A percentile compares a stretch with the other conserved stretches of the same genome.
These are phyloP conservation scores for Candida nanaspora DNA, from an alignment of 805 yeast species.

Conservation along the genomic window DNA sequence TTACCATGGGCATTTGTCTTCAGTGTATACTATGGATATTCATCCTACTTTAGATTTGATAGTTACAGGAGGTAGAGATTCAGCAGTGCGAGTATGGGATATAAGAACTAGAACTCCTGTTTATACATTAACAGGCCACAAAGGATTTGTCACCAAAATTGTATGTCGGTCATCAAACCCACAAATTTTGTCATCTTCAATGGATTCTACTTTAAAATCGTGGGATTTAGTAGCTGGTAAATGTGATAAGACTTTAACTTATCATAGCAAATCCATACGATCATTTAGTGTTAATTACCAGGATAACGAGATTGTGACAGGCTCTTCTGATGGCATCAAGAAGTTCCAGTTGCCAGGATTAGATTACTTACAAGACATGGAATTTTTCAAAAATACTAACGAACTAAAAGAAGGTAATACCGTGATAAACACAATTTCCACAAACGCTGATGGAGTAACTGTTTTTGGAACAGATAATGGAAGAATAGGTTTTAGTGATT, in stretches of 20 bases:
- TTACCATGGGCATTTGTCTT: conserved; percentile 91
- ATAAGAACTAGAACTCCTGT: conserved; percentile 71
- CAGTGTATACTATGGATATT: conserved; percentile 73
- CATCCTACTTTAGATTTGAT: conserved; percentile 85
- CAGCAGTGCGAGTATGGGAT: conserved; percentile 89
- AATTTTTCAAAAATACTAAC: conserved; percentile 37
- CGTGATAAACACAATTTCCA: conserved; percentile 62
- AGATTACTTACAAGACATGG: conserved; percentile 44
- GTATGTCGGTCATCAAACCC: conserved; percentile 69
- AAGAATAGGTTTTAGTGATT: conserved; percentile 67
- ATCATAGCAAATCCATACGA: conserved; percentile 78
- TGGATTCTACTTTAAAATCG: conserved; percentile 78
- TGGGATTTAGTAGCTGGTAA: conserved; percentile 88
- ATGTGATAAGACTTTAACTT: conserved; percentile 66
- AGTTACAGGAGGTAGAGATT: conserved; percentile 85
- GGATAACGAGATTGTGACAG: conserved; percentile 64
- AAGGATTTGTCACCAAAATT: conserved; percentile 65
- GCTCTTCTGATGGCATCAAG: conserved; percentile 71
- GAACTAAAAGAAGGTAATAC: conserved; percentile 24
- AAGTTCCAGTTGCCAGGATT: conserved; percentile 85
- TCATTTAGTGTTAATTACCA: conserved; percentile 49
- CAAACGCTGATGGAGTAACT: conserved; percentile 53
- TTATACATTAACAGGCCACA: conserved; percentile 77
- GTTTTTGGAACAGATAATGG: conserved; percentile 88
- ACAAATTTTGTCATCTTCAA: conserved; percentile 75